Conservation (phyloP, 2,329 filamentous ascomycete species). For the Arthrobotrys iridis region DNA sequence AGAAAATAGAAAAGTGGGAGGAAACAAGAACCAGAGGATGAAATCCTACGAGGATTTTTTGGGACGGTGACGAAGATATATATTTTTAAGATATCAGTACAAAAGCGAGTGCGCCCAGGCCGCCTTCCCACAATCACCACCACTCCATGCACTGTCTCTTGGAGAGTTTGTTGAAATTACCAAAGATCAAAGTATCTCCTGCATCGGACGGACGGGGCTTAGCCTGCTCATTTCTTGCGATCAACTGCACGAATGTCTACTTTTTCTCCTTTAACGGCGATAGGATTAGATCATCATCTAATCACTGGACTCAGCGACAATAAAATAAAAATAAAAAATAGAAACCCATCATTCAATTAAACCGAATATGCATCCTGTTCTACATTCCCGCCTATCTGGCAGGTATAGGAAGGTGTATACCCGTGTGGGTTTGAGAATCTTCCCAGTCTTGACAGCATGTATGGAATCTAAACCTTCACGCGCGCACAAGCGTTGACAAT, state of each 20-base stretch:
- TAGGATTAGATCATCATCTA: constrained; percentile 27
- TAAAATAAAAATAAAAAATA: constrained; percentile 32
- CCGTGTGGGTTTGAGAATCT: constrained; percentile 48
- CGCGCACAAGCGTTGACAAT: constrained; percentile 19
- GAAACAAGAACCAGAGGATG: not conserved
- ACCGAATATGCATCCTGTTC: constrained; percentile 29
- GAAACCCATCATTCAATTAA: constrained; percentile 31
- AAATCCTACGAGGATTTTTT: constrained; percentile 29
- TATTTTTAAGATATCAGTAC: constrained; percentile 33
- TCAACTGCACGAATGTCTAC: constrained; percentile 8
- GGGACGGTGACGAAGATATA: constrained; percentile 34
- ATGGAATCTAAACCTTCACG: constrained; percentile 22
- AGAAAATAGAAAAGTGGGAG: constrained; percentile 22
- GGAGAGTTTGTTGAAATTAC: constrained; percentile 42
- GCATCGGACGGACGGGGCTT: constrained; percentile 49
- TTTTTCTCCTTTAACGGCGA: constrained; percentile 16
- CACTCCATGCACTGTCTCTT: constrained; percentile 21
- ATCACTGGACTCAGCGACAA: constrained; percentile 16
- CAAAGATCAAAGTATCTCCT: constrained; percentile 48
- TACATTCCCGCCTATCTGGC: constrained; percentile 44
- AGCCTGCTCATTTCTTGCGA: constrained; percentile 40
- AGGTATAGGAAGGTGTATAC: constrained; percentile 48
- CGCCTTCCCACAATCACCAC: constrained; percentile 23
- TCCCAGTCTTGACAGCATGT: constrained; percentile 36
- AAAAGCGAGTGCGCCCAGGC: constrained; percentile 16